Evolutionary conservation across 2,329 filamentous ascomycete genomes (phyloP), one percentile per base, ranked within the genome.

Genomic region (Elsinoe ampelina): DNA sequence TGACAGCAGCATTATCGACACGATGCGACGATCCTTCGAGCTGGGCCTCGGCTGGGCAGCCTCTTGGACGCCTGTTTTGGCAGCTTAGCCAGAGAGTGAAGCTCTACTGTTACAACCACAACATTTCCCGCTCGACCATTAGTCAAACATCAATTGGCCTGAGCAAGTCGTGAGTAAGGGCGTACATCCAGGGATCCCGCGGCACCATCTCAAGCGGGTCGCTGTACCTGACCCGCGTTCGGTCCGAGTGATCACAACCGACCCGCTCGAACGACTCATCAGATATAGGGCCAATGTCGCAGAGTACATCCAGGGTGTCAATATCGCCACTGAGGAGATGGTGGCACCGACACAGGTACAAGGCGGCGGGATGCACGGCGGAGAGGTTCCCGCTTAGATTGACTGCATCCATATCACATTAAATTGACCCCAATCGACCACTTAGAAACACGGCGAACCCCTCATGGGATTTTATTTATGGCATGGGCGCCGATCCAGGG

Each of bases 321-420:
- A 43, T 13, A 43, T 22, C 41, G 41, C 41, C 41, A 43, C 41
- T 20, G 17, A 22, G 22, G 10, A 43, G 17, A 43, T 43, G 41
- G 41, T 3, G 41, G 41, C 19, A 50, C 22, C 8, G 20, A 10
- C 45, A 32, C 20, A 17, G 19, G 45, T 22, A 50, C 32, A 34
- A 19, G 22, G 26, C 22, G 12, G n/a, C 13, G 45, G 45, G 45
- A 35, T 15, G 32, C 15, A 26, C 45, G 19, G 45, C 26, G 32
- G 45, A 50, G 13, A 13, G 22, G 11, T 50, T 50, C 45, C 45
- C 26, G 45, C 32, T 17, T n/a, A 35, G 22, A 50, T 50, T 35
- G 20, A 50, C 26, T 50, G 45, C 32, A 50, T 50, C 26, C 45
- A 19, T 22, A 34, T 50, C 45, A 50, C 45, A 50, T 34, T 34